Evolutionary conservation across 805 yeast species (phyloP), one percentile per base, ranked within the genome.

Genomic region (Saccharomyces paradoxus): DNA sequence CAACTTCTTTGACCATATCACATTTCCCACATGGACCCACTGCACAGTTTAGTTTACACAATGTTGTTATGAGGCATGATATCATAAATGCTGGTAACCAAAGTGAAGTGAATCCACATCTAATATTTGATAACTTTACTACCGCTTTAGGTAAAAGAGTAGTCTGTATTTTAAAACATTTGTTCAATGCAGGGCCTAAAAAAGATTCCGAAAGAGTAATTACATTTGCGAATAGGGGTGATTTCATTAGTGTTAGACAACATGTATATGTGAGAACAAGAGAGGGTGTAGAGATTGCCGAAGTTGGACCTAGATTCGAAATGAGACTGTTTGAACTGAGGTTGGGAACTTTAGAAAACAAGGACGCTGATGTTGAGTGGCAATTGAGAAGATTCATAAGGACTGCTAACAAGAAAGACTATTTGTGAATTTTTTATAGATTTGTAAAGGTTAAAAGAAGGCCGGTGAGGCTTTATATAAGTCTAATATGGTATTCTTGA

Each of bases 21-120:
- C 99, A 94, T 75, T 87, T 94, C 70, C 99, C 99, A 3, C 96
- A 94, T 68, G 99, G 99, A 0, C 99, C 99, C 21, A 87, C 97
- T 1, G 95, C 94, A 32, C 85, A 87, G 49, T 94, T 94, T 77
- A 88, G 97, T 10, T 75, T 94, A 55, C 98, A 94, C 72, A 94
- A 94, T 65, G 98, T 94, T 53, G 90, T 89, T 27, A 76, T 94
- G 55, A 84, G 98, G 70, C 99, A 94, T 70, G 99, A 94, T 73
- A 80, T 94, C 48, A 76, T 86, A 28, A 82, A 89, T 63, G 78
- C 86, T 30, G 97, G 97, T 14, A 90, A 87, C 64, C 88, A 87
- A 60, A 83, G 92, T 55, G 97, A 94, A 72, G 89, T 87, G 0
- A 87, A 87, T 65, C 99, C 99, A 13, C 98, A 92, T 73, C 77